Percentiles rank a stretch among this genome's conserved stretches.
Conservation (phyloP, 805 yeast genomes). For the Ogataea sp. region DNA sequence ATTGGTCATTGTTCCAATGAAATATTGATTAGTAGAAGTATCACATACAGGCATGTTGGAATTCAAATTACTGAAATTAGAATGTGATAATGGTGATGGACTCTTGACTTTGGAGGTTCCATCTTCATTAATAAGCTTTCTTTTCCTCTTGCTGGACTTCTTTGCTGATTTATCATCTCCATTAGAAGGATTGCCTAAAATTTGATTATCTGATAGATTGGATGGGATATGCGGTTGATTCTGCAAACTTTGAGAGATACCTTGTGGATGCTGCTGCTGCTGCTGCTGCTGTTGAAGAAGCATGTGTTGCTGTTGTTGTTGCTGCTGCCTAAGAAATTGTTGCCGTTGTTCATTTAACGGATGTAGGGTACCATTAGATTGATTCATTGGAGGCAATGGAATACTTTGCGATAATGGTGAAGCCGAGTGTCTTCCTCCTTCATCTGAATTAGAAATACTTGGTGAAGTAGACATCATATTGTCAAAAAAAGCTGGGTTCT, state of each 20-base stretch:
- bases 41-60: conserved; percentile 39
- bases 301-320: conserved; percentile 1
- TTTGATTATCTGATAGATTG: neutral
- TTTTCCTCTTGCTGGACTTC: too few relatives aligned
- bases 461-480: neutral
- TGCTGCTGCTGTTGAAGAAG: neutral
- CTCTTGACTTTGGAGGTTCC: neutral
- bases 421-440: conserved; percentile 2
- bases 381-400: neutral
- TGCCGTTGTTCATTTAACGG: neutral
- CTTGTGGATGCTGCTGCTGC: neutral
- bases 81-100: neutral
- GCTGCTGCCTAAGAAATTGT: neutral
- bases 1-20: conserved; percentile 40
- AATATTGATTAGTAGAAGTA: conserved; percentile 56
- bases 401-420: neutral
- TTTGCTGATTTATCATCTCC: too few relatives aligned
- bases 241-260: neutral
- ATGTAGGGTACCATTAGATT: too few relatives aligned
- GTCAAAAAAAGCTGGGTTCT: conserved; percentile 24
- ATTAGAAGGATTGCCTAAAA: too few relatives aligned
- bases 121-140: too few relatives aligned
- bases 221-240: neutral
- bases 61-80: conserved; percentile 4
- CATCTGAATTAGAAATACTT: conserved; percentile 25